phyloP scores from a whole-genome alignment of 306 rosid genomes.

The Gastrolobium bilobum region DNA sequence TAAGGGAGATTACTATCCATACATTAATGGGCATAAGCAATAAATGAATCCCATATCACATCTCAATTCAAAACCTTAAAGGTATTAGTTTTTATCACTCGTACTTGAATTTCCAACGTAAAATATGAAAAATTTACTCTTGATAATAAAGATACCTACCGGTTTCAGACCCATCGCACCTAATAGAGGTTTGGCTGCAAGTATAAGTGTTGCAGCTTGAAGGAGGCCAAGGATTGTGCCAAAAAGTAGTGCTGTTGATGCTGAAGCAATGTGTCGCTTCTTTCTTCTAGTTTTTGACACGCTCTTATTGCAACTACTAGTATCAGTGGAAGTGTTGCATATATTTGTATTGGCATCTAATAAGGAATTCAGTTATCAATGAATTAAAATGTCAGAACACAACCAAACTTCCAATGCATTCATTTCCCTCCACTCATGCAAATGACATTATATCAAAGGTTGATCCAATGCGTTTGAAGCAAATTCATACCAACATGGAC shows the following conservation, averaged over 20 bases:
- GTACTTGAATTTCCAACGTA: not conserved
- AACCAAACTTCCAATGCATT: slow-evolving; percentile 2
- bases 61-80: no score
- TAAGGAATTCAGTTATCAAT: slow-evolving; percentile 19
- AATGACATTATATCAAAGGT: not conserved
- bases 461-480: not conserved
- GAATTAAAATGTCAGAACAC: slow-evolving; percentile 20
- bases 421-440: not conserved
- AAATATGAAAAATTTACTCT: not conserved
- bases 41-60: no score
- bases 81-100: no score
- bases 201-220: slow-evolving; percentile 77
- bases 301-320: slow-evolving; percentile 27
- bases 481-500: slow-evolving; percentile 4
- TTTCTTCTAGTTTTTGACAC: slow-evolving; percentile 54
- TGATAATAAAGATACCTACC: slow-evolving; percentile 59
- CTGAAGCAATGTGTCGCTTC: slow-evolving; percentile 81
- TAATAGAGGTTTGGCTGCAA: slow-evolving; percentile 77
- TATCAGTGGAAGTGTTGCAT: no score
- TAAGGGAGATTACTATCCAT: no score
- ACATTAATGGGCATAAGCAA: no score
- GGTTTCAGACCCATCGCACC: slow-evolving; percentile 85
- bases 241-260: slow-evolving; percentile 93
- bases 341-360: slow-evolving; percentile 52
- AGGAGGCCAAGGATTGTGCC: slow-evolving; percentile 82